A percentile compares a stretch with the other conserved stretches of the same genome.
These are phyloP conservation scores for Apiotrichum domesticum DNA, from an alignment of 1,284 basidiomycete genomes.

Conservation along the genomic window DNA sequence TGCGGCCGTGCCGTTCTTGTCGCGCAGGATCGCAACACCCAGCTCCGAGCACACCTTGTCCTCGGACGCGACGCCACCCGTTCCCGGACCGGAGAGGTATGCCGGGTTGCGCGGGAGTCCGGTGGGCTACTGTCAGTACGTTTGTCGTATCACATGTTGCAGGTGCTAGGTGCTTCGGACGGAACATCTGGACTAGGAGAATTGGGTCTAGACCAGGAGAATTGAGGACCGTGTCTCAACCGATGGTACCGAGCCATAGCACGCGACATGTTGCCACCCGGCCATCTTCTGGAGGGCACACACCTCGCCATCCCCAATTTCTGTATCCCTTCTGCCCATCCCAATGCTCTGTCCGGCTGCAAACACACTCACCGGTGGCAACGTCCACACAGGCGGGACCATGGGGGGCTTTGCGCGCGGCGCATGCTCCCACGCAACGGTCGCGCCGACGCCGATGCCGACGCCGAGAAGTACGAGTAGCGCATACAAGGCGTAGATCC, in stretches of 20 bases:
- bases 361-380: conserved; percentile 12
- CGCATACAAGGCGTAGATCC: background rate
- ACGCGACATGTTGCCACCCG: too few relatives aligned
- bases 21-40: conserved; percentile 62
- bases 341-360: background rate
- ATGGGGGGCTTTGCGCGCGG: conserved; percentile 10
- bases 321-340: background rate
- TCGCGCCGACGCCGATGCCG: conserved; percentile 9
- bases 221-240: too few relatives aligned
- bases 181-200: too few relatives aligned
- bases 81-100: conserved; percentile 62
- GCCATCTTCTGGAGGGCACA: too few relatives aligned
- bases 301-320: too few relatives aligned
- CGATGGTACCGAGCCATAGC: too few relatives aligned
- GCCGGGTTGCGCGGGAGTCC: conserved; percentile 58
- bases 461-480: conserved; percentile 7
- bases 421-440: background rate
- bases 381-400: conserved; percentile 15
- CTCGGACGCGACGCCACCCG: conserved; percentile 83
- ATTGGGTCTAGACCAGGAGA: too few relatives aligned
- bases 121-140: conserved; percentile 28
- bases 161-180: too few relatives aligned
- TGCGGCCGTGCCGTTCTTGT: conserved; percentile 81
- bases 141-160: too few relatives aligned
- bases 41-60: conserved; percentile 75